Evolutionary conservation across 345 rosid genomes (phyloP).

Genomic region (Turnera subulata): DNA sequence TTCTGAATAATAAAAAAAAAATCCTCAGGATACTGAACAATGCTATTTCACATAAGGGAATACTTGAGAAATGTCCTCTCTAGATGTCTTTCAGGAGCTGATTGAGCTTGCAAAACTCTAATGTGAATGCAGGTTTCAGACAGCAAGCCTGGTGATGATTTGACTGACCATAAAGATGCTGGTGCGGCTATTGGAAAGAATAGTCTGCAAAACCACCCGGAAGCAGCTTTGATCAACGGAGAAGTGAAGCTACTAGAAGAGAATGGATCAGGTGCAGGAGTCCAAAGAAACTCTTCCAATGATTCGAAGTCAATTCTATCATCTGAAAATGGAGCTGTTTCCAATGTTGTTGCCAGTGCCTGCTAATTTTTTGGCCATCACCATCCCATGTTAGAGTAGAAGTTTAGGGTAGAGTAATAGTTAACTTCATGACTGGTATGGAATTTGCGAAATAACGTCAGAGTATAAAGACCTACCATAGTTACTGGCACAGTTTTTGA

Average conservation of each 20-base stretch:
- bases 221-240: no score
- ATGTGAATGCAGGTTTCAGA: conserved; percentile 33
- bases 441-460: no score
- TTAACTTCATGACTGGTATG: no score
- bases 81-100: no score
- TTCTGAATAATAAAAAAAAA: no score
- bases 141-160: conserved; percentile 14
- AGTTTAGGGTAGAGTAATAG: no score
- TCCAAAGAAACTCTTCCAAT: conserved; percentile 7
- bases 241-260: conserved; percentile 9
- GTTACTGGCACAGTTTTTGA: no score
- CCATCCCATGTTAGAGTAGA: no score
- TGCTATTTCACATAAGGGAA: not conserved
- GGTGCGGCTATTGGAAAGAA: conserved; percentile 39
- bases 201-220: conserved; percentile 26
- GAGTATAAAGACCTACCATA: no score
- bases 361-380: conserved; percentile 32
- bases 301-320: conserved; percentile 22
- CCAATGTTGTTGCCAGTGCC: conserved; percentile 15
- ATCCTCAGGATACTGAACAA: no score
- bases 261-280: conserved; percentile 1
- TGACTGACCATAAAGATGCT: not conserved
- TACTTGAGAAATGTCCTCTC: conserved; percentile 73
- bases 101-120: conserved; percentile 77
- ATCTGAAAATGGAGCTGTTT: conserved; percentile 16